These are phyloP conservation scores for Fraxinus velutina DNA, from an alignment of 305 asterid species.

Conservation along the genomic window DNA sequence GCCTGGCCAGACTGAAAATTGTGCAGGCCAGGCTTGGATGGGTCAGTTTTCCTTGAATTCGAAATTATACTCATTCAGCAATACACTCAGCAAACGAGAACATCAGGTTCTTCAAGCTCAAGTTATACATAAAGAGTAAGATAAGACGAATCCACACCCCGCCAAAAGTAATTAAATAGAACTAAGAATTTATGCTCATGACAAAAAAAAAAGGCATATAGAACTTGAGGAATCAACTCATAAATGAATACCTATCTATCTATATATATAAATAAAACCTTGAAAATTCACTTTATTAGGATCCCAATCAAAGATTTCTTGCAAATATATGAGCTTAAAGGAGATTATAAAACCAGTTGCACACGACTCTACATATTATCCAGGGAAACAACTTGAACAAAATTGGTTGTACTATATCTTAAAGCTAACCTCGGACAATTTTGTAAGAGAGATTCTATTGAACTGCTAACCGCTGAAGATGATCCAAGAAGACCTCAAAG, in stretches of 20 bases:
- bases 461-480: conserved; percentile 94
- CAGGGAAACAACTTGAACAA: conserved; percentile 38
- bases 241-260: neutral
- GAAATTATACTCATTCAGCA: neutral
- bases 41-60: neutral
- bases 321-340: conserved; percentile 18
- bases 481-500: conserved; percentile 95
- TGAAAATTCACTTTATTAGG: conserved; percentile 23
- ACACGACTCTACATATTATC: conserved; percentile 46
- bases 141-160: neutral
- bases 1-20: neutral
- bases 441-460: conserved; percentile 47
- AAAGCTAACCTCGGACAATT: conserved; percentile 44
- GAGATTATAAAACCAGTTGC: conserved; percentile 5
- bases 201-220: neutral
- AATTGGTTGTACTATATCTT: conserved; percentile 38
- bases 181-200: neutral
- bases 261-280: neutral
- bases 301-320: conserved; percentile 17
- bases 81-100: neutral
- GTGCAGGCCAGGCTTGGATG: neutral
- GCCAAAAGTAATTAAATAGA: neutral
- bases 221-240: neutral
- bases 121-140: neutral
- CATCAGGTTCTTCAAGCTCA: neutral